Evolutionary conservation across 1,284 basidiomycete genomes (phyloP).

Genomic region (Mycena citricolor): DNA sequence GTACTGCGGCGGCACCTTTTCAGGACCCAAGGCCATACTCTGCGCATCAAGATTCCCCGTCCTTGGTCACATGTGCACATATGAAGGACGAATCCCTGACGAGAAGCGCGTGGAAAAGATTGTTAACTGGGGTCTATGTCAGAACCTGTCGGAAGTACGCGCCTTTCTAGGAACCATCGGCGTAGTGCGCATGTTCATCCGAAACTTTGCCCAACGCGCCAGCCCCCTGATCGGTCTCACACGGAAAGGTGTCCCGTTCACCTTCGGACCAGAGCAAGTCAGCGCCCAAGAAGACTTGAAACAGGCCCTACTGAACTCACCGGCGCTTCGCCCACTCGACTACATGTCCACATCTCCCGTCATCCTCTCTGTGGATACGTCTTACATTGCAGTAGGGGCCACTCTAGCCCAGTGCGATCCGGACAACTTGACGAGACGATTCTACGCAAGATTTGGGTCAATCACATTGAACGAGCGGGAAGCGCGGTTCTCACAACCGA

Average conservation of each 20-base stretch:
- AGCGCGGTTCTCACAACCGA: conserved; percentile 35
- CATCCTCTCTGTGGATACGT: conserved; percentile 38
- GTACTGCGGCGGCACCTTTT: conserved; percentile 24
- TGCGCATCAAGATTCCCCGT: conserved; percentile 23
- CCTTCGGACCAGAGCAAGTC: conserved; percentile 22
- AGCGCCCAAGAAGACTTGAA: conserved; percentile 32
- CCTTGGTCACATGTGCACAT: conserved; percentile 29
- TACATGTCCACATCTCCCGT: no score
- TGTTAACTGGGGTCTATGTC: conserved; percentile 26
- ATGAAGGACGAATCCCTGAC: conserved; percentile 28
- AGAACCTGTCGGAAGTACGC: conserved; percentile 26
- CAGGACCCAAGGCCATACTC: conserved; percentile 25
- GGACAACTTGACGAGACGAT: conserved; percentile 21
- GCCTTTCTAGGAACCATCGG: conserved; percentile 32
- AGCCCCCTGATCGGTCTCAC: conserved; percentile 29
- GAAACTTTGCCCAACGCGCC: conserved; percentile 28
- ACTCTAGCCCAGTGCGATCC: conserved; percentile 31
- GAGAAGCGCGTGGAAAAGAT: conserved; percentile 23
- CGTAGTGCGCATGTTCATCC: conserved; percentile 29
- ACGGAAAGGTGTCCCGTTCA: conserved; percentile 28
- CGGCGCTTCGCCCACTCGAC: conserved; percentile 32
- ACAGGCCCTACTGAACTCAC: conserved; percentile 17
- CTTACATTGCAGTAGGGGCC: conserved; percentile 32
- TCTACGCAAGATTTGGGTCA: conserved; percentile 30
- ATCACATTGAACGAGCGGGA: conserved; percentile 32